Conservation (phyloP, 768 basidiomycete genomes). For the Phaeotremella skinneri region DNA sequence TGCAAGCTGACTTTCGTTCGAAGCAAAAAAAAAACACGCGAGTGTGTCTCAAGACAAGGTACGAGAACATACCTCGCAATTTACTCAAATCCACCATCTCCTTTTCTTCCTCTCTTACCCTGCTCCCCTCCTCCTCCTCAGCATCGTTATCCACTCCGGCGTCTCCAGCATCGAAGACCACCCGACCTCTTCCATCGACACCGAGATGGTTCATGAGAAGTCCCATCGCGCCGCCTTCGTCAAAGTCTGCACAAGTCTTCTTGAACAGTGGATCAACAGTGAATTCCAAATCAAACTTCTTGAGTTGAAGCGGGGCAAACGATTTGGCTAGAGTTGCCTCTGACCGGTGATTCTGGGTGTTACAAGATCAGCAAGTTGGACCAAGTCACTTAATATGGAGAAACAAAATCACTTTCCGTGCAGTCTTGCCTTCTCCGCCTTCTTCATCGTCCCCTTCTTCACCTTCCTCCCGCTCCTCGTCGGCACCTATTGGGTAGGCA, state of each 20-base stretch:
- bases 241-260: slow-evolving; percentile 97
- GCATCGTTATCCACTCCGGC: slow-evolving; percentile 62
- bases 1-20: too few species aligned
- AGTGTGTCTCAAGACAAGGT: slow-evolving; percentile 62
- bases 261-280: slow-evolving; percentile 93
- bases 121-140: slow-evolving; percentile 65
- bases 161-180: slow-evolving; percentile 96
- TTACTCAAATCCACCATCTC: slow-evolving; percentile 58
- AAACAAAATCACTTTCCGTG: slow-evolving; percentile 48
- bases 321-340: slow-evolving; percentile 89
- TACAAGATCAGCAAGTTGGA: not conserved
- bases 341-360: slow-evolving; percentile 58
- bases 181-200: slow-evolving; percentile 74
- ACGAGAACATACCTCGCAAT: slow-evolving; percentile 53
- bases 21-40: slow-evolving; percentile 9
- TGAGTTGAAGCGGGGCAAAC: slow-evolving; percentile 72
- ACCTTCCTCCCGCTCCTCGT: slow-evolving; percentile 62
- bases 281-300: slow-evolving; percentile 94
- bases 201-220: slow-evolving; percentile 95
- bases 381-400: not conserved
- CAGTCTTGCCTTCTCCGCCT: slow-evolving; percentile 57
- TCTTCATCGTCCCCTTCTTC: slow-evolving; percentile 68
- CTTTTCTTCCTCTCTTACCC: slow-evolving; percentile 55
- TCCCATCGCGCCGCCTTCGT: slow-evolving; percentile 95
- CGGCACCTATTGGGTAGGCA: slow-evolving; percentile 53